Percentiles rank a stretch among this genome's conserved stretches.
These are phyloP conservation scores for Fusarium subtropicale DNA, from an alignment of 2,329 filamentous ascomycete species.

Conservation along the genomic window DNA sequence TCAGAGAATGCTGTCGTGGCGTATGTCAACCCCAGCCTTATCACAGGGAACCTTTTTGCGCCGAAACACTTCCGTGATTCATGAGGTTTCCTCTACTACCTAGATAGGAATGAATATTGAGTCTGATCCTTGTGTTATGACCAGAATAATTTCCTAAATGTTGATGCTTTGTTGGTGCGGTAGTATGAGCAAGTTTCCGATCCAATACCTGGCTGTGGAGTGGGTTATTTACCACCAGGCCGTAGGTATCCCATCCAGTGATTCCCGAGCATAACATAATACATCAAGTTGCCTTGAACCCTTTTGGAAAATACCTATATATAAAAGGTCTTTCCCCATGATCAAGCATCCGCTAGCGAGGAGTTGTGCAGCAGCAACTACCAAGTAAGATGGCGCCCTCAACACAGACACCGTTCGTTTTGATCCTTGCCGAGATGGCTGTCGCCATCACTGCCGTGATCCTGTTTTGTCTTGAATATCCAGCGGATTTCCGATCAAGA, in stretches of 20 bases:
- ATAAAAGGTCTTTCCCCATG: slow-evolving; percentile 8
- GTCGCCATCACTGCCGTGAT: slow-evolving; percentile 18
- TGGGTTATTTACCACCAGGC: background rate
- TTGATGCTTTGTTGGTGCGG: slow-evolving; percentile 31
- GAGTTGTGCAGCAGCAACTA: background rate
- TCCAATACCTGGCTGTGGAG: slow-evolving; percentile 7
- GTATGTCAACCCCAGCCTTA: slow-evolving; percentile 4
- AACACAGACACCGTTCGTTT: slow-evolving; percentile 13
- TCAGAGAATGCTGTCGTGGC: slow-evolving; percentile 14
- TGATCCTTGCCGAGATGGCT: slow-evolving; percentile 39
- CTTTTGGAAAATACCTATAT: background rate
- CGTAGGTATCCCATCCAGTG: background rate
- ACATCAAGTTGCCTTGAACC: background rate
- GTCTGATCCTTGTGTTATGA: background rate
- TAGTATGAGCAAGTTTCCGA: slow-evolving; percentile 52
- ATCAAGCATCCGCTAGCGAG: background rate
- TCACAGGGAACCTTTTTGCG: background rate
- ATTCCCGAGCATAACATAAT: background rate
- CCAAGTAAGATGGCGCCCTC: slow-evolving; percentile 26
- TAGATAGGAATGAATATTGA: accelerated
- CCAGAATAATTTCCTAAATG: background rate
- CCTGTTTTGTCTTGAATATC: slow-evolving; percentile 45
- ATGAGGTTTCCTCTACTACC: background rate
- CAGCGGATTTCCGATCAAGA: slow-evolving; percentile 39
- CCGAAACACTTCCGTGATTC: background rate